Evolutionary conservation across 2,329 filamentous ascomycete genomes (phyloP).

Genomic region (Hypoxylon sp.): DNA sequence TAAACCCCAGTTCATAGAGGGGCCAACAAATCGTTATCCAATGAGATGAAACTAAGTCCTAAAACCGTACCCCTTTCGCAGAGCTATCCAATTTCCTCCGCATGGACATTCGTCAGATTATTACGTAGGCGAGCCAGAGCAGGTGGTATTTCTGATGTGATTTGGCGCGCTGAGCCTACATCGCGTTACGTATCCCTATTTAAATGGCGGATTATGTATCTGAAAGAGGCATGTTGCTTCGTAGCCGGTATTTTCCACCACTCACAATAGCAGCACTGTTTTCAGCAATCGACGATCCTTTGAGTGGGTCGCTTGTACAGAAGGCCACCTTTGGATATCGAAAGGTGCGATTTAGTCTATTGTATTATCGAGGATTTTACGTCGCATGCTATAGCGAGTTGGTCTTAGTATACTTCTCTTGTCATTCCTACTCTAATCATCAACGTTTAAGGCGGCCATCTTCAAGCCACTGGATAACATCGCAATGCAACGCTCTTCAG

Average conservation of each 20-base stretch:
- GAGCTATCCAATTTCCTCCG: conserved; percentile 20
- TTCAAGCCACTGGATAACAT: background rate
- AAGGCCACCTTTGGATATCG: conserved; percentile 1
- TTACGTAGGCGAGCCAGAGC: conserved; percentile 16
- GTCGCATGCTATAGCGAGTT: background rate
- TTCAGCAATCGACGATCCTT: conserved; percentile 1
- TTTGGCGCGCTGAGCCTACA: background rate
- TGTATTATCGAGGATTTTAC: background rate
- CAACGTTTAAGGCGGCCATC: background rate
- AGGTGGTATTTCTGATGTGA: conserved; percentile 13
- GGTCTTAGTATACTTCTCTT: background rate
- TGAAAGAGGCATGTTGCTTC: conserved; percentile 7
- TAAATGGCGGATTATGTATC: conserved; percentile 14
- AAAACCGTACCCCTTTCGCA: conserved; percentile 15
- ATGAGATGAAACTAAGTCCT: conserved; percentile 17
- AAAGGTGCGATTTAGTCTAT: background rate
- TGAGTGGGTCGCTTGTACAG: conserved; percentile 4
- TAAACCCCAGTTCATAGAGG: conserved; percentile 2
- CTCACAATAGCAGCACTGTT: background rate
- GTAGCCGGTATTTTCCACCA: conserved; percentile 20
- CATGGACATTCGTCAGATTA: conserved; percentile 18
- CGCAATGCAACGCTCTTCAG: background rate
- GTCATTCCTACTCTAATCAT: background rate
- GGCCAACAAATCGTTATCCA: conserved; percentile 1
- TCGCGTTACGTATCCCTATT: conserved; percentile 14